Evolutionary conservation across 2,329 filamentous ascomycete species (phyloP).

Genomic region (Aciculosporium take): DNA sequence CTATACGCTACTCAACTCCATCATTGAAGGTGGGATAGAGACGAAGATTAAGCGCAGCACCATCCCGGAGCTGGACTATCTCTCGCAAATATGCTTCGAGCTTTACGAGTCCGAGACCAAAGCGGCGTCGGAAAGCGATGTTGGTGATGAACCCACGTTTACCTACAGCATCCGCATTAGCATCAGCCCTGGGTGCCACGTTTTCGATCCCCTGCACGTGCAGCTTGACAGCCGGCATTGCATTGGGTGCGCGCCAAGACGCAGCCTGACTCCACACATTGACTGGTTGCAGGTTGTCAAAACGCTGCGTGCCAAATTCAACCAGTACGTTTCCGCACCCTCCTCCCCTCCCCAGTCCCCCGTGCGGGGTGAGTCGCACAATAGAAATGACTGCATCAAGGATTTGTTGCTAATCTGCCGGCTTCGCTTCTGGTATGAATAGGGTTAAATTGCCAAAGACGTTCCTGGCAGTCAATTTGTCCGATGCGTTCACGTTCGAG

Average conservation of each 20-base stretch:
- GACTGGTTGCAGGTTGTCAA: constrained; percentile 98
- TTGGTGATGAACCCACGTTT: constrained; percentile 53
- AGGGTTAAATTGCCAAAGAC: constrained; percentile 54
- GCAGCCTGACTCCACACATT: constrained; percentile 77
- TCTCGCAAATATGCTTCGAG: constrained; percentile 96
- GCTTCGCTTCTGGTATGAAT: neutral
- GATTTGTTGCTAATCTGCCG: neutral
- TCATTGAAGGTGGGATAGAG: constrained; percentile 88
- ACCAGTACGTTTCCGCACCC: constrained; percentile 48
- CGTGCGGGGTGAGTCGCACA: neutral
- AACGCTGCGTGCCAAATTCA: constrained; percentile 85
- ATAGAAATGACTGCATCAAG: neutral
- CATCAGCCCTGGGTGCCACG: constrained; percentile 89
- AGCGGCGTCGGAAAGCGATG: constrained; percentile 23
- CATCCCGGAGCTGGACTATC: constrained; percentile 93
- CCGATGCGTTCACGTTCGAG: constrained; percentile 47
- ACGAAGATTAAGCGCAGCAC: constrained; percentile 93
- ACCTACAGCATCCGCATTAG: constrained; percentile 95
- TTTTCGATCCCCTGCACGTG: constrained; percentile 90
- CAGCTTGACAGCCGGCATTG: constrained; percentile 93
- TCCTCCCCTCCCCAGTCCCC: constrained; percentile 5
- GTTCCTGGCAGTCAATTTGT: constrained; percentile 50
- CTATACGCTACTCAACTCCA: constrained; percentile 94
- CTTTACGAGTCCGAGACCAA: constrained; percentile 88
- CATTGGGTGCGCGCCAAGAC: constrained; percentile 82